Conservation (phyloP, 805 yeast genomes). For the Candida chauliodis region DNA sequence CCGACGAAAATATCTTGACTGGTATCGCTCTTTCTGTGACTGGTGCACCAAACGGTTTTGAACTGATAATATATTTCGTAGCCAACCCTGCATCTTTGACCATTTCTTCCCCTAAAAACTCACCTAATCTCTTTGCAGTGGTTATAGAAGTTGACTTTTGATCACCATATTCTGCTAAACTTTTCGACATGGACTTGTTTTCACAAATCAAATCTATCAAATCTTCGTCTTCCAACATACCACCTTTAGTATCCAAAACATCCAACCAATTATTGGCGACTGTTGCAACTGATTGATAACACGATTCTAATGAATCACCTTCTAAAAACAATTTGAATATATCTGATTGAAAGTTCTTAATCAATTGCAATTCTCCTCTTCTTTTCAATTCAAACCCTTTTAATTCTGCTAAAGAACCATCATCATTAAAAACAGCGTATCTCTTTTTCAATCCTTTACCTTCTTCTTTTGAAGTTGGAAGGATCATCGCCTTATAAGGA, state of each 20-base stretch:
- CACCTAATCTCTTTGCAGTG: slow-evolving; percentile 90
- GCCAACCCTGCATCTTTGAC: slow-evolving; percentile 95
- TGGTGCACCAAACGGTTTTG: slow-evolving; percentile 78
- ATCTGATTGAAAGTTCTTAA: slow-evolving; percentile 93
- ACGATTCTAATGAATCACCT: slow-evolving; percentile 71
- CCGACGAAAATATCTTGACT: slow-evolving; percentile 91
- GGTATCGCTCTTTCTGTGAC: slow-evolving; percentile 97
- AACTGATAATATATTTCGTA: slow-evolving; percentile 87
- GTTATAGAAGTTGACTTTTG: slow-evolving; percentile 95
- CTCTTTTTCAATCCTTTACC: slow-evolving; percentile 95
- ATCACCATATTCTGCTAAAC: slow-evolving; percentile 80
- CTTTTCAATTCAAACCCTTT: slow-evolving; percentile 96
- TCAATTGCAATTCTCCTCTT: slow-evolving; percentile 91
- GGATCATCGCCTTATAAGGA: slow-evolving; percentile 94
- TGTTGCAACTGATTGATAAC: slow-evolving; percentile 84
- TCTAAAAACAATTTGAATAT: slow-evolving; percentile 87
- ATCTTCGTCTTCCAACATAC: slow-evolving; percentile 88
- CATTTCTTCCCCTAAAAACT: slow-evolving; percentile 93
- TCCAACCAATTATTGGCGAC: slow-evolving; percentile 97
- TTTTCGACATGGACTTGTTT: slow-evolving; percentile 91
- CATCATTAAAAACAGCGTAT: slow-evolving; percentile 94
- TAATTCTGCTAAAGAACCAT: slow-evolving; percentile 90
- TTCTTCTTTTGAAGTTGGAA: slow-evolving; percentile 96
- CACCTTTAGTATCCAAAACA: slow-evolving; percentile 83
- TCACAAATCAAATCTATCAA: slow-evolving; percentile 93